These are phyloP conservation scores for Butyriboletus loyo DNA, from an alignment of 768 basidiomycete species.

Conservation along the genomic window DNA sequence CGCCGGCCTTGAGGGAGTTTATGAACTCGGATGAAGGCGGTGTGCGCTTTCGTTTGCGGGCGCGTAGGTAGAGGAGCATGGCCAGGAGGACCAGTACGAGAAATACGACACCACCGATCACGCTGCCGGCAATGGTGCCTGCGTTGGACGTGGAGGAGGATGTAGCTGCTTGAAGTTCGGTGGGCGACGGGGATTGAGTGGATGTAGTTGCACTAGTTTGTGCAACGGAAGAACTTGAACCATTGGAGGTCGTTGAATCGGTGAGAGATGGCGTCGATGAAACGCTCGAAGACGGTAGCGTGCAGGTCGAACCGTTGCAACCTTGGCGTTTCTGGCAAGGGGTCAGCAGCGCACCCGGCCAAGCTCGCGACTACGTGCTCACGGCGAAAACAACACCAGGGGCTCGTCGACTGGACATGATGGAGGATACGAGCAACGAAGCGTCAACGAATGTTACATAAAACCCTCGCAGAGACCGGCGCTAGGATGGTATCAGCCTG, in stretches of 20 bases:
- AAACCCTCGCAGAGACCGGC: not conserved
- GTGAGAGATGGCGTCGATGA: not conserved
- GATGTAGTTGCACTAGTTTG: not conserved
- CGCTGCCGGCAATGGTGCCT: conserved; percentile 52
- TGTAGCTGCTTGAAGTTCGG: conserved; percentile 9
- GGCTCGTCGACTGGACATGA: not conserved
- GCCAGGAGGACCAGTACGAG: conserved; percentile 35
- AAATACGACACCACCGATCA: conserved; percentile 47
- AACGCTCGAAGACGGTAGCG: too few species aligned
- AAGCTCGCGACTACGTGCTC: not conserved
- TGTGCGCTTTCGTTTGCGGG: conserved; percentile 38
- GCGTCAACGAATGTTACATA: not conserved
- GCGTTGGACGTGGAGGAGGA: conserved; percentile 19
- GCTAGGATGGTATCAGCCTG: not conserved
- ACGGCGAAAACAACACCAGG: not conserved
- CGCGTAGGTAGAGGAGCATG: conserved; percentile 41
- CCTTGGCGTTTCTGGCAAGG: not conserved
- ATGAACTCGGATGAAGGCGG: conserved; percentile 63
- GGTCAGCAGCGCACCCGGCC: conserved; percentile 1
- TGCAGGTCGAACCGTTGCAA: too few species aligned
- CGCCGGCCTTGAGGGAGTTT: conserved; percentile 24
- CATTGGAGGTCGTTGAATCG: not conserved
- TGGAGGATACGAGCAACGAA: not conserved
- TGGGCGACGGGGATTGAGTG: not conserved
- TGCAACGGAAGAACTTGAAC: not conserved